Evolutionary conservation across 495 filamentous ascomycete species (phyloP), one percentile per base, ranked within the genome.

Genomic region (Penicillium paxilli): DNA sequence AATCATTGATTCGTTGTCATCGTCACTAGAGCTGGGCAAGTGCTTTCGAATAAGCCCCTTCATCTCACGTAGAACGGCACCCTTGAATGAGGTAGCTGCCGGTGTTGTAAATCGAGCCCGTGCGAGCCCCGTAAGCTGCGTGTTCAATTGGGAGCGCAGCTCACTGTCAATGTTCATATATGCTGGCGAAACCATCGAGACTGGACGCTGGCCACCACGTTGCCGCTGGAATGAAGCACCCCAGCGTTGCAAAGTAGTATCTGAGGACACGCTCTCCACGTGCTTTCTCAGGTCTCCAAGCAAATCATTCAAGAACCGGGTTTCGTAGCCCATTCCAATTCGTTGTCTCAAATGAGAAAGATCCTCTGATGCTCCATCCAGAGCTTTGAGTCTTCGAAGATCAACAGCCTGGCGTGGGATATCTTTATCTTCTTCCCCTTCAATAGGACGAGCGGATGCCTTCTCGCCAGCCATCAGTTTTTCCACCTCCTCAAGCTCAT

Each of bases 1-100:
- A 65, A 92, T 85, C 70, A 91, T 83, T 2, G 91, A 96, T 64
- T 96, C 92, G 50, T 85, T 88, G 61, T 98, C 94, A 63, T 98
- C 93, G 49, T 96, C 93, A 62, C 83, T 92, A 28, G 91, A 94
- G 58, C 89, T 94, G 4, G 94, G 94, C 44, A 99, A 79, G 24
- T 91, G 86, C 50, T 85, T 80, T 32, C 91, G 86, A 42, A 99
- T 94, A 19, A 98, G 77, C 19, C 80, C 86, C 56, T 92, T 90
- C 64, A 97, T 87, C 71, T 98, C 94, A 17, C 89, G 85, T 45
- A 96, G 72, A 12, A 93, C 82, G 0, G 90, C 85, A n/a, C 93
- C 92, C 55, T 92, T 84, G 71, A 96, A 97, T 1, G 89, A 85
- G 16, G 87, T 82, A 11, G 91, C 87, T 23, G 94, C 94, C 28